A percentile compares a stretch with the other conserved stretches of the same genome.
These are phyloP conservation scores for Phyllosticta citriasiana DNA, from an alignment of 2,329 filamentous ascomycete genomes.

Conservation along the genomic window DNA sequence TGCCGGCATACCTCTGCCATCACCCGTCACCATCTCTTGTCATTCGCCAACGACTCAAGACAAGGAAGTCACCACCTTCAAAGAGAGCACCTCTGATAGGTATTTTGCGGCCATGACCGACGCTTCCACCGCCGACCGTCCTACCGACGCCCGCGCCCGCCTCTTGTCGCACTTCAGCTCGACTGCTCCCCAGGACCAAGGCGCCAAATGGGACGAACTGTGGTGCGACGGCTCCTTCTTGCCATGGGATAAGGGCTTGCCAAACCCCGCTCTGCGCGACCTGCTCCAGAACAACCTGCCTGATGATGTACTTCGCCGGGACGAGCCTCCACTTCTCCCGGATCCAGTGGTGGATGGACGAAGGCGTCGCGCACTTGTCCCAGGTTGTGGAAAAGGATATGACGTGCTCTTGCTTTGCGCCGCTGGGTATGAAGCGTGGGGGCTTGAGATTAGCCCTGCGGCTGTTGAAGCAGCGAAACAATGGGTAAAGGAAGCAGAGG, in stretches of 20 bases:
- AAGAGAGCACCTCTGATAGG: neutral
- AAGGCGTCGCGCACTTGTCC: slow-evolving; percentile 55
- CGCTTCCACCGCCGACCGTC: neutral
- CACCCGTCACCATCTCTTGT: neutral
- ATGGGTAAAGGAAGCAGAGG: slow-evolving; percentile 25
- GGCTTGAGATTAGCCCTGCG: slow-evolving; percentile 55
- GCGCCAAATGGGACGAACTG: slow-evolving; percentile 40
- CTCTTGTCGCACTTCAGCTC: slow-evolving; percentile 4
- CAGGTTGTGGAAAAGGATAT: slow-evolving; percentile 73
- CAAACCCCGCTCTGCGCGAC: slow-evolving; percentile 51
- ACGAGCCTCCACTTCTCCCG: neutral
- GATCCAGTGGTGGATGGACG: neutral
- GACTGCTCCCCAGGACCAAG: neutral
- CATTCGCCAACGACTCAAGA: neutral
- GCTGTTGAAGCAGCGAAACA: slow-evolving; percentile 39
- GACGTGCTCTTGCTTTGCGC: slow-evolving; percentile 67
- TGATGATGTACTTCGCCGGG: slow-evolving; percentile 16
- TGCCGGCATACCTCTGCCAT: neutral
- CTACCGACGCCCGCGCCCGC: slow-evolving; percentile 7
- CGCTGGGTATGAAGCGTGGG: slow-evolving; percentile 68
- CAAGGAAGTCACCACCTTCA: neutral
- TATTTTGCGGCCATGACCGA: neutral
- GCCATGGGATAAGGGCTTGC: slow-evolving; percentile 49
- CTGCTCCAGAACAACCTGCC: slow-evolving; percentile 33
- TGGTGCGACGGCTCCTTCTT: slow-evolving; percentile 44